Conservation (phyloP, 192 early-diverging fungal species). For the Entomortierella lignicola region DNA sequence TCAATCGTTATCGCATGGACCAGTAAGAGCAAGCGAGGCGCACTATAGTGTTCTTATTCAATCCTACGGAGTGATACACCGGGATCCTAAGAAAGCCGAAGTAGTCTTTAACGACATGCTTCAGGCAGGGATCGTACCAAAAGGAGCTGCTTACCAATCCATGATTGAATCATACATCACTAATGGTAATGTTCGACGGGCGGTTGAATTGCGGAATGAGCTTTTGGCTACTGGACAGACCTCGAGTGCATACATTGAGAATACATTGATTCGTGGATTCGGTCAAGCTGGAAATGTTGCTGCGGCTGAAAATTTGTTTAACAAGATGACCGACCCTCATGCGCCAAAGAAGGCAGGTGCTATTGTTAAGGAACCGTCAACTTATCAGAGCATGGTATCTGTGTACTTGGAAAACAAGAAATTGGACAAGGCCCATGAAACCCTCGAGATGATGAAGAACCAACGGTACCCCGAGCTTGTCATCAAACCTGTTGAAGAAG, state of each 20-base stretch:
- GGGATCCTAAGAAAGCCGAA: constrained; percentile 57
- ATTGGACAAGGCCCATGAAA: constrained; percentile 47
- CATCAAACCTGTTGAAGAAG: constrained; percentile 50
- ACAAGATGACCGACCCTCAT: constrained; percentile 61
- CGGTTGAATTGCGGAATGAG: constrained; percentile 57
- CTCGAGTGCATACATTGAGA: constrained; percentile 67
- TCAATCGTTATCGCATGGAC: constrained; percentile 53
- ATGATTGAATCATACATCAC: constrained; percentile 65
- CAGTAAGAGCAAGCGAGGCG: constrained; percentile 55
- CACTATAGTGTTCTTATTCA: constrained; percentile 68
- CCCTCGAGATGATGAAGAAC: constrained; percentile 32
- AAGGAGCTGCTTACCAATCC: constrained; percentile 65
- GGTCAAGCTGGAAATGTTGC: constrained; percentile 53
- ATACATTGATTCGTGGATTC: constrained; percentile 68
- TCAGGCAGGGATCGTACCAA: constrained; percentile 39
- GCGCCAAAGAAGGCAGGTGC: constrained; percentile 7
- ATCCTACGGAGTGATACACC: constrained; percentile 64
- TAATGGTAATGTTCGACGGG: constrained; percentile 52
- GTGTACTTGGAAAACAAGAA: constrained; percentile 60
- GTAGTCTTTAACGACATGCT: constrained; percentile 58
- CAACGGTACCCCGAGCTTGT: constrained; percentile 49
- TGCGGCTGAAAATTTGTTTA: constrained; percentile 59
- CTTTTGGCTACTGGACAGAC: constrained; percentile 54
- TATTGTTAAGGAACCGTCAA: constrained; percentile 67
- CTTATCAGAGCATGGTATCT: constrained; percentile 69